phyloP scores from a whole-genome alignment of 371 early-diverging fungal species.

The Mucor sp. region DNA sequence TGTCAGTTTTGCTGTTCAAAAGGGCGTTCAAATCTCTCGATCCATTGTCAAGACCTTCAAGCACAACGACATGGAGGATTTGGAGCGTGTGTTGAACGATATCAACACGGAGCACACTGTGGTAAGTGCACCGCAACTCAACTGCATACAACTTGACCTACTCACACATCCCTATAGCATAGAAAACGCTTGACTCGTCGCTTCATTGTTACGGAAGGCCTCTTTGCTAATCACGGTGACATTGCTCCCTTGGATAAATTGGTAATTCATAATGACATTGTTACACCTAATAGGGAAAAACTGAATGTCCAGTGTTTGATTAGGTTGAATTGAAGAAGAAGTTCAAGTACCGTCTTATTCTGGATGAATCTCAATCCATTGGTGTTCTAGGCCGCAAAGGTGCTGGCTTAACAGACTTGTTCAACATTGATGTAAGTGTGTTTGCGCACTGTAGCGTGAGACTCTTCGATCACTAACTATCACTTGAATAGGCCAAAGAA shows the following conservation, averaged over 20 bases:
- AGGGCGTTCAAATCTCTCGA: constrained; percentile 91
- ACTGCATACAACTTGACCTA: neutral
- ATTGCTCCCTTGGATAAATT: constrained; percentile 86
- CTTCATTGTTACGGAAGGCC: constrained; percentile 97
- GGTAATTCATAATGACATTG: constrained; percentile 28
- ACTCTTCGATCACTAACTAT: neutral
- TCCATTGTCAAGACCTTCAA: constrained; percentile 88
- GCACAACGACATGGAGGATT: constrained; percentile 94
- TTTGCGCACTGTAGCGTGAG: neutral
- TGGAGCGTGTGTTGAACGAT: constrained; percentile 86
- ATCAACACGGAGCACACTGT: constrained; percentile 63
- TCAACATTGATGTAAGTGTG: constrained; percentile 53
- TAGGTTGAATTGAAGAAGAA: constrained; percentile 80
- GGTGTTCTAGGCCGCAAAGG: constrained; percentile 94
- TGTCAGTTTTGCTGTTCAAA: constrained; percentile 87
- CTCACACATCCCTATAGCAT: constrained; percentile 21
- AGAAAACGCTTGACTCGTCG: constrained; percentile 86
- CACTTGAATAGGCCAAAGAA: constrained; percentile 50
- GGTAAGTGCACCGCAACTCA: neutral
- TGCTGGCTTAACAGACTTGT: constrained; percentile 89
- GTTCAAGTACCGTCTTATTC: constrained; percentile 97
- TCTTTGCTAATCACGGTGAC: constrained; percentile 94
- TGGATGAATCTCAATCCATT: constrained; percentile 96
- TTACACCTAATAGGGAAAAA: neutral
- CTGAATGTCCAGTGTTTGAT: neutral